Evolutionary conservation across 2,329 filamentous ascomycete species (phyloP), one percentile per base, ranked within the genome.

Genomic region (Elsinoe fawcettii): DNA sequence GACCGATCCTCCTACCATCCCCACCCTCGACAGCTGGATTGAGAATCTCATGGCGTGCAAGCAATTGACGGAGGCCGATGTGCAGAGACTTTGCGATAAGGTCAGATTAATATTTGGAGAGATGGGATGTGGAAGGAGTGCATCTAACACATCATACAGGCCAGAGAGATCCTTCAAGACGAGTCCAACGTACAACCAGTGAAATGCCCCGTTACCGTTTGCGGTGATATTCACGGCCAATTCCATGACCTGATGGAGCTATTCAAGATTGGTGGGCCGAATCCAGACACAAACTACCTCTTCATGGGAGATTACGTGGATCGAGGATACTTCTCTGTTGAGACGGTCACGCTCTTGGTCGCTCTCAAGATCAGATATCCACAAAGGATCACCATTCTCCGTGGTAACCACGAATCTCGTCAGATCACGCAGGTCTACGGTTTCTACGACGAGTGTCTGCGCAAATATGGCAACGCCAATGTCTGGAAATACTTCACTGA

Each of bases 251-350:
- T 99, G 73, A 97, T 99, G 90, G 93, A 99, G 77, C 84, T 99
- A 56, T 99, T 99, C 82, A 95, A 95, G 78, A 97, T 99, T 73
- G 93, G 93, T 66, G 93, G 93, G 56, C 90, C 91, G 60, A 96
- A 96, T 71, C 93, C 93, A 64, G 93, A 99, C 74, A 97, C 93
- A 70, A 97, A 97, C 79, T 97, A 97, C 75, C 86, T 97, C 64
- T 97, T 97, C 78, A 97, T 99, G 90, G 91, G 90, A 93, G 93
- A 99, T 75, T 99, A 97, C 70, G 93, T 99, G 69, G 93, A 99
- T 74, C 86, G 93, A 78, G 93, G 93, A 63, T 99, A 96, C 79
- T 99, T 97, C 78, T 96, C 91, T 25, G 90, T 99, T 65, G 93
- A 99, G 80, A 97, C 93, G 5, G 91, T 99, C 65, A 96, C 92